phyloP scores from a whole-genome alignment of 129 eudicot genomes.

The Ambrosia trifida region DNA sequence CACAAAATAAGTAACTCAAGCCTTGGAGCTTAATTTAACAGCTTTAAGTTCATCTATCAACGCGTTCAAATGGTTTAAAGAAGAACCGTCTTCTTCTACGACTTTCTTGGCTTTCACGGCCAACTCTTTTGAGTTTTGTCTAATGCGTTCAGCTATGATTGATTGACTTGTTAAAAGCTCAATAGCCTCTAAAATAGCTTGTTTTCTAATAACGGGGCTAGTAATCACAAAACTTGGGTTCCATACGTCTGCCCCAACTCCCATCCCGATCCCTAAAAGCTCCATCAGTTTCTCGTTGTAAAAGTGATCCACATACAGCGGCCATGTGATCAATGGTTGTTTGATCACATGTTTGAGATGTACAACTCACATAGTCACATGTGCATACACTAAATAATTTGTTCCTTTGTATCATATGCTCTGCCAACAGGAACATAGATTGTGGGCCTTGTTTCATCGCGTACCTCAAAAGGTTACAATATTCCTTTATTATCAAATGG shows the following conservation, averaged over 20 bases:
- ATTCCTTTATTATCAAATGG: neutral
- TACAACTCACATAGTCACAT: conserved; percentile 19
- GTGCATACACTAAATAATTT: neutral
- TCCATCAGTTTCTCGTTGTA: too few relatives aligned
- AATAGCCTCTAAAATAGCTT: conserved; percentile 16
- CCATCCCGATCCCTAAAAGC: too few relatives aligned
- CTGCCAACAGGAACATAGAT: conserved; percentile 25
- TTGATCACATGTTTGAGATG: conserved; percentile 23
- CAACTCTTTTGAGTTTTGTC: conserved; percentile 6
- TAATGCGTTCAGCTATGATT: conserved; percentile 12
- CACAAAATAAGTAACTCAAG: neutral
- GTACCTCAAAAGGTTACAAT: neutral
- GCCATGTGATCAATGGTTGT: conserved; percentile 44
- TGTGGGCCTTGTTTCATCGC: conserved; percentile 22
- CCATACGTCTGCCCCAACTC: conserved; percentile 8
- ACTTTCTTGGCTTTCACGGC: conserved; percentile 18
- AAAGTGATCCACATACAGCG: conserved; percentile 25
- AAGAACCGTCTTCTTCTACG: conserved; percentile 42
- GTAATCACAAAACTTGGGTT: conserved; percentile 7
- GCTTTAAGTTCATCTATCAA: conserved; percentile 31
- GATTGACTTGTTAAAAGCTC: conserved; percentile 13
- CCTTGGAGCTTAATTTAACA: neutral
- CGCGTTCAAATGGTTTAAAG: conserved; percentile 19
- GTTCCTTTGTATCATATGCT: neutral
- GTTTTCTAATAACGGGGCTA: conserved; percentile 18